A percentile compares a stretch with the other conserved stretches of the same genome.
Evolutionary conservation across 305 asterid genomes (phyloP).

Genomic region (Fraxinus baroniana): DNA sequence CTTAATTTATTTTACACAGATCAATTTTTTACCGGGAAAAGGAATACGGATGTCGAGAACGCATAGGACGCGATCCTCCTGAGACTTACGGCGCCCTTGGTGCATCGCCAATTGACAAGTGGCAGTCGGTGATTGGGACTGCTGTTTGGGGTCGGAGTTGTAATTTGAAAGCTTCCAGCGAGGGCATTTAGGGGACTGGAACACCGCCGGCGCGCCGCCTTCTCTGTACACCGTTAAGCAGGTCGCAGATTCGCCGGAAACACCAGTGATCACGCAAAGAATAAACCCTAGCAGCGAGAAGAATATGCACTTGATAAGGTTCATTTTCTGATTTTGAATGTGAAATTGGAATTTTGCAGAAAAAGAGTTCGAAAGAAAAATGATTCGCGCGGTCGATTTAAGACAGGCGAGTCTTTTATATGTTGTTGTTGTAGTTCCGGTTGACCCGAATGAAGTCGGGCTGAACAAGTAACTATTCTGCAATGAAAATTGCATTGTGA

Average conservation of each 20-base stretch:
- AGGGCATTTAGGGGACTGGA: constrained; percentile 92
- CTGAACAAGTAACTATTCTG: not conserved
- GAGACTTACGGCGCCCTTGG: constrained; percentile 82
- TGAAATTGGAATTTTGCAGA: not conserved
- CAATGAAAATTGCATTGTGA: not conserved
- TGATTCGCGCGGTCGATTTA: constrained; percentile 9
- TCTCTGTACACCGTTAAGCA: constrained; percentile 80
- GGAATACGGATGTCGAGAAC: constrained; percentile 74
- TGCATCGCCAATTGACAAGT: constrained; percentile 70
- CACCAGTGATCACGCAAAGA: constrained; percentile 26
- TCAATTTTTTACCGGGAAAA: constrained; percentile 57
- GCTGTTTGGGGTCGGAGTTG: constrained; percentile 42
- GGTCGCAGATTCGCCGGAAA: constrained; percentile 67
- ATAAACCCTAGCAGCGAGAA: constrained; percentile 36
- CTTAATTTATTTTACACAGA: not conserved
- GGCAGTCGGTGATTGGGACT: constrained; percentile 31
- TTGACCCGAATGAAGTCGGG: not conserved
- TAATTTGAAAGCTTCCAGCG: constrained; percentile 72
- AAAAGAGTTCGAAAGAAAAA: not conserved
- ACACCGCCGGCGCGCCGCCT: constrained; percentile 97
- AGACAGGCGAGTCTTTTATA: not conserved
- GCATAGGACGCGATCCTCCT: constrained; percentile 87
- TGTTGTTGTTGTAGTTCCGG: not conserved
- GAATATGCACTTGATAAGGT: constrained; percentile 1
- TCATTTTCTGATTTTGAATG: constrained; percentile 25